Percentiles rank a stretch among this genome's conserved stretches.
Evolutionary conservation across 2,329 filamentous ascomycete species (phyloP).

Genomic region (Trichoderma sp.): DNA sequence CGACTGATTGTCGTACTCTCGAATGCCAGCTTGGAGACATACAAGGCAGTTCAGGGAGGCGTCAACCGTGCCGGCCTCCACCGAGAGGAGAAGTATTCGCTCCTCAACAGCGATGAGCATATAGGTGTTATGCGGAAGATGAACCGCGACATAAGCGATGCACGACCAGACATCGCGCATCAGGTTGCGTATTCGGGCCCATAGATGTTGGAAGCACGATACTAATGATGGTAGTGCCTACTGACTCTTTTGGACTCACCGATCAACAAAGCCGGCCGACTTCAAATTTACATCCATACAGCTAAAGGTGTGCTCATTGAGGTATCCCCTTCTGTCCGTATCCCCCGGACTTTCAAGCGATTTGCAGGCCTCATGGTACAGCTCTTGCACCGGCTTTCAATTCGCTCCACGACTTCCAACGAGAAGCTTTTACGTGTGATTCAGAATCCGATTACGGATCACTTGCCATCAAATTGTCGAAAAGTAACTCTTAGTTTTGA

Average conservation of each 20-base stretch:
- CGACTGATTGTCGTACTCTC: conserved; percentile 94
- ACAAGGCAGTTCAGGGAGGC: conserved; percentile 81
- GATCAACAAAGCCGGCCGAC: conserved; percentile 95
- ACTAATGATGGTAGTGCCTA: conserved; percentile 70
- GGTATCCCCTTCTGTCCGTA: conserved; percentile 96
- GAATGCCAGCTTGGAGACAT: conserved; percentile 96
- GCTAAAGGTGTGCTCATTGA: conserved; percentile 97
- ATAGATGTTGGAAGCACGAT: conserved; percentile 47
- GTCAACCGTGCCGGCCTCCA: conserved; percentile 62
- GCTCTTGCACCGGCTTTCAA: conserved; percentile 90
- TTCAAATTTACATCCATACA: conserved; percentile 98
- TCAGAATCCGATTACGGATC: conserved; percentile 96
- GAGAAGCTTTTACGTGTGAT: conserved; percentile 98
- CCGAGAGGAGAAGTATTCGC: conserved; percentile 92
- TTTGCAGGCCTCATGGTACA: conserved; percentile 99
- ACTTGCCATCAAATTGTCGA: conserved; percentile 93
- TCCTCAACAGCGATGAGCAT: conserved; percentile 98
- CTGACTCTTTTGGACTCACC: conserved; percentile 96
- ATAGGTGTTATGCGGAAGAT: conserved; percentile 99
- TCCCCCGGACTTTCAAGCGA: conserved; percentile 97
- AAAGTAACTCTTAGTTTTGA: conserved; percentile 98
- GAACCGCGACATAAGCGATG: conserved; percentile 98
- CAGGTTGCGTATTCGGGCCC: conserved; percentile 64
- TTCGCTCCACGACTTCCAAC: conserved; percentile 93
- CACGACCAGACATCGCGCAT: conserved; percentile 95